Percentiles rank a stretch among this genome's conserved stretches.
Evolutionary conservation across 257 asterid species (phyloP).

Genomic region (Jasminum sambac): DNA sequence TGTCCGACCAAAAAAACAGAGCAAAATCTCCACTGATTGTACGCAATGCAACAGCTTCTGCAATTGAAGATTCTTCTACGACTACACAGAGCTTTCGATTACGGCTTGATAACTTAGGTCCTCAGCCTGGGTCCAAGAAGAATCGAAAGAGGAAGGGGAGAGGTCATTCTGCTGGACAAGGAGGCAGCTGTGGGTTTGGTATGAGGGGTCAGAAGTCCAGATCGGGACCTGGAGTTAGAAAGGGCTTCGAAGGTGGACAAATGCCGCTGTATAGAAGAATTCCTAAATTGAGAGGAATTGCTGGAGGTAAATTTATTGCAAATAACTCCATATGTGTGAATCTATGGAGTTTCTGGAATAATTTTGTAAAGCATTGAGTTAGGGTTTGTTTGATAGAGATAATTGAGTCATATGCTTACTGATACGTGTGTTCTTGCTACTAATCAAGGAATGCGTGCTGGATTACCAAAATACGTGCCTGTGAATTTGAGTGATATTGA

Average conservation of each 20-base stretch:
- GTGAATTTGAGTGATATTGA: conserved; percentile 83
- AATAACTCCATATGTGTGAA: not conserved
- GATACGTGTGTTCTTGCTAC: conserved; percentile 4
- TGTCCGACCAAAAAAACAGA: conserved; percentile 27
- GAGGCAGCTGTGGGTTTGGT: conserved; percentile 87
- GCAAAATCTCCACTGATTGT: conserved; percentile 35
- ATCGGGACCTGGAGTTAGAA: conserved; percentile 93
- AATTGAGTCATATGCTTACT: conserved; percentile 7
- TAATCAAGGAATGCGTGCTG: conserved; percentile 80
- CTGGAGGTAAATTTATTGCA: conserved; percentile 66
- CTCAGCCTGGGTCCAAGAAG: conserved; percentile 45
- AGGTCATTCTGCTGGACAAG: conserved; percentile 97
- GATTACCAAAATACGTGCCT: conserved; percentile 85
- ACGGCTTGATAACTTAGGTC: conserved; percentile 85
- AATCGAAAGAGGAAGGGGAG: conserved; percentile 79
- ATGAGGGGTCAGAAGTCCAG: conserved; percentile 94
- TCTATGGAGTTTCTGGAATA: not conserved
- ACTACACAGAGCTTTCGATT: conserved; percentile 37
- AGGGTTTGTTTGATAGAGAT: not conserved
- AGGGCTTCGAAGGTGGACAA: conserved; percentile 79
- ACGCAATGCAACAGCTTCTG: conserved; percentile 20
- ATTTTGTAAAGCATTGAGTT: not conserved
- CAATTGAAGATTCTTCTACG: conserved; percentile 18
- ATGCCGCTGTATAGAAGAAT: conserved; percentile 50
- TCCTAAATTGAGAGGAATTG: conserved; percentile 72